These are phyloP conservation scores for Filobasidium floriforme DNA, from an alignment of 768 basidiomycete species.

Conservation along the genomic window DNA sequence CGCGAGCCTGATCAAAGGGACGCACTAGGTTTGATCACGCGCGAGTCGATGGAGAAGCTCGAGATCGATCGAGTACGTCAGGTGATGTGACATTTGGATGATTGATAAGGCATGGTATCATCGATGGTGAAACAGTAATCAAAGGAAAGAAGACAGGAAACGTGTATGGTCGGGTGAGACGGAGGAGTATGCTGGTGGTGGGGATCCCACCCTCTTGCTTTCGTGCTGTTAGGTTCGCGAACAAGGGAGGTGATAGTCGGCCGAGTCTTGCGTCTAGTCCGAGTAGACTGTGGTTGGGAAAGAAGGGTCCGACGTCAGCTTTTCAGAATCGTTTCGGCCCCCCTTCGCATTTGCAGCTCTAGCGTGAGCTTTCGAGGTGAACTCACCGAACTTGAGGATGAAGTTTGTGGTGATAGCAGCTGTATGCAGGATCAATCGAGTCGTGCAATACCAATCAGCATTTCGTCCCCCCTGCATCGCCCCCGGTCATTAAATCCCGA, in stretches of 20 bases:
- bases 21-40: not conserved
- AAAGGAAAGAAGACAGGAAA: not conserved
- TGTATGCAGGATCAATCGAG: not conserved
- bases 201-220: not conserved
- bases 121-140: not conserved
- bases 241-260: not conserved
- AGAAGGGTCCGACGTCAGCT: not conserved
- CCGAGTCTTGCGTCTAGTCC: not conserved
- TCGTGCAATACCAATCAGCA: not conserved
- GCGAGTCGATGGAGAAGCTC: not conserved
- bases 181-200: not conserved
- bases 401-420: conserved; percentile 44
- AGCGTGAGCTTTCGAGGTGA: not conserved
- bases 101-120: not conserved
- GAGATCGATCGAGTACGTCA: not conserved
- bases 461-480: not conserved
- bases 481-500: not conserved
- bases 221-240: not conserved
- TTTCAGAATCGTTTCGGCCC: not conserved
- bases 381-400: conserved; percentile 40
- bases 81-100: not conserved
- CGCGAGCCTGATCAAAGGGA: not conserved
- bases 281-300: not conserved
- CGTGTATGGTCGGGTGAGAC: not conserved
- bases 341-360: not conserved